Conservation (phyloP, 768 basidiomycete species). For the Podaxis sp. region DNA sequence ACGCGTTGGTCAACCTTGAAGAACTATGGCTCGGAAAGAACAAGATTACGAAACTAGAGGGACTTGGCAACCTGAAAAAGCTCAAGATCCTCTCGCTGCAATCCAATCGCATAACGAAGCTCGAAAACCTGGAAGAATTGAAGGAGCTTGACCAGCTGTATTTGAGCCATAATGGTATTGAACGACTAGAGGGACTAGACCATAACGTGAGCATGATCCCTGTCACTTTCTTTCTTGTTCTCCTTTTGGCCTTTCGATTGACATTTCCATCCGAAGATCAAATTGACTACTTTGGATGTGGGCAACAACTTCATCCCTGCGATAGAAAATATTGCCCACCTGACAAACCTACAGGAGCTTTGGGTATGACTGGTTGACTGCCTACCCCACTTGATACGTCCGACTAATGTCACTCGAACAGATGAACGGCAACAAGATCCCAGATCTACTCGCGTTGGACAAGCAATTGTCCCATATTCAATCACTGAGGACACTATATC, state of each 20-base stretch:
- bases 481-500: constrained; percentile 83
- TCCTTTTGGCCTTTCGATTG: background rate
- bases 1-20: constrained; percentile 76
- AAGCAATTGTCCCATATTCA: constrained; percentile 57
- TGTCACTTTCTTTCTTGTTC: background rate
- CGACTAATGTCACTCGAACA: constrained; percentile 27
- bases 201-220: constrained; percentile 58
- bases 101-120: constrained; percentile 88
- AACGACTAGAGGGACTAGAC: constrained; percentile 80
- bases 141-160: constrained; percentile 84
- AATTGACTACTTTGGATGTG: constrained; percentile 83
- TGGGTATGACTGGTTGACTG: constrained; percentile 60
- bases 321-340: constrained; percentile 81
- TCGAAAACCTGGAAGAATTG: constrained; percentile 78
- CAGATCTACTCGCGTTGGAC: constrained; percentile 65
- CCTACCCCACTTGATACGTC: background rate
- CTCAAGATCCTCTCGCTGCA: constrained; percentile 88
- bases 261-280: constrained; percentile 33
- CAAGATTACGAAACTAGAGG: constrained; percentile 87
- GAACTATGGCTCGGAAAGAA: constrained; percentile 99
- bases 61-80: constrained; percentile 63
- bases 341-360: constrained; percentile 80
- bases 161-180: constrained; percentile 90
- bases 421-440: constrained; percentile 88
- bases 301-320: constrained; percentile 80